Evolutionary conservation across 192 early-diverging fungal species (phyloP).

Genomic region (Coemansia sp.): DNA sequence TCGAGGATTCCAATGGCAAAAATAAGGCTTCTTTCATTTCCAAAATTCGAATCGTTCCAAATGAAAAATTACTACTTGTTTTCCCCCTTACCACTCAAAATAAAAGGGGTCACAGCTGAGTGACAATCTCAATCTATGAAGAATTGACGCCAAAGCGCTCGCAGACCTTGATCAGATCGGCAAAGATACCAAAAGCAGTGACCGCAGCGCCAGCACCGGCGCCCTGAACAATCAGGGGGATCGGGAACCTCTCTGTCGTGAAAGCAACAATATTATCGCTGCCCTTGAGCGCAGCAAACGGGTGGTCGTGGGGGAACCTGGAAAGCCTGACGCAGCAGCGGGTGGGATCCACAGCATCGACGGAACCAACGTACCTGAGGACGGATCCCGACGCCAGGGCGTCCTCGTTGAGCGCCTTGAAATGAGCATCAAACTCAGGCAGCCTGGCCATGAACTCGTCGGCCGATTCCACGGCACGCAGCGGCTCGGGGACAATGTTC

Average conservation of each 20-base stretch:
- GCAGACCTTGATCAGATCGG: conserved; percentile 86
- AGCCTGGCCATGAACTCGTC: conserved; percentile 84
- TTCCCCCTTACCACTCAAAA: no score
- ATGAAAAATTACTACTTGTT: not conserved
- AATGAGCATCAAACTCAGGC: conserved; percentile 85
- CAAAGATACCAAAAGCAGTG: conserved; percentile 97
- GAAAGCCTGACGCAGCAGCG: conserved; percentile 77
- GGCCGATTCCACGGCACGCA: conserved; percentile 69
- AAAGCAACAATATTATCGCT: conserved; percentile 99
- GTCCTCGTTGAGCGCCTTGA: conserved; percentile 75
- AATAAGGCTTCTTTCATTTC: no score
- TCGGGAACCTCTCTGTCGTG: conserved; percentile 92
- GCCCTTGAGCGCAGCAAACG: conserved; percentile 94
- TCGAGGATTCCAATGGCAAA: no score
- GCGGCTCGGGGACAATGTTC: conserved; percentile 92
- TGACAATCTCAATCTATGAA: conserved; percentile 1
- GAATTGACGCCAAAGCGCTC: conserved; percentile 56
- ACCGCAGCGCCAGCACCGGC: conserved; percentile 96
- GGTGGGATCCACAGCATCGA: conserved; percentile 64
- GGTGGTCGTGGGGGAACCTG: conserved; percentile 82
- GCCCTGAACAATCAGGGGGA: conserved; percentile 92
- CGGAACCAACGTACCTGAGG: conserved; percentile 91
- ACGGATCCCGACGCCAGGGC: conserved; percentile 73
- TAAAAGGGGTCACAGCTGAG: not conserved
- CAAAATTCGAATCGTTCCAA: not conserved